These are phyloP conservation scores for Xylariaceae sp. DNA, from an alignment of 2,329 filamentous ascomycete genomes.

Conservation along the genomic window DNA sequence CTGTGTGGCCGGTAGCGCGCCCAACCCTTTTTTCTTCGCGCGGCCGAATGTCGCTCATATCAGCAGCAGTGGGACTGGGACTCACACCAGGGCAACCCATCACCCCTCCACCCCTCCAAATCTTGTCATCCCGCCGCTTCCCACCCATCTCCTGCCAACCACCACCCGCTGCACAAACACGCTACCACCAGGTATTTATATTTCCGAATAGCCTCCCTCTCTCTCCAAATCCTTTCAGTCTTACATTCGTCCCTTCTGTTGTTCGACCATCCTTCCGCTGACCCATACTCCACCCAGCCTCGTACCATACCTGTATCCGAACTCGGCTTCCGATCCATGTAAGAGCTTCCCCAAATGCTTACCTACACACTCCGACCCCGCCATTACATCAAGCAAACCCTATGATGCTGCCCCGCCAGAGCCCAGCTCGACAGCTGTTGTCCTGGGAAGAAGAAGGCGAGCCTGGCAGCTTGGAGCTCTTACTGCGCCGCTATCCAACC, in stretches of 20 bases:
- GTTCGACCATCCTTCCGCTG: slow-evolving; percentile 1
- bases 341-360: slow-evolving; percentile 10
- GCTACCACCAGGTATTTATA: neutral
- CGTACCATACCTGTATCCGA: neutral
- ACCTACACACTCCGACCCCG: slow-evolving; percentile 7
- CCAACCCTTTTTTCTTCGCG: slow-evolving; percentile 2
- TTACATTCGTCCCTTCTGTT: too few species aligned
- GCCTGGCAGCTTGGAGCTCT: neutral
- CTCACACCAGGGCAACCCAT: too few species aligned
- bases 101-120: slow-evolving; percentile 1
- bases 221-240: slow-evolving; percentile 1
- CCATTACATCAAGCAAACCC: slow-evolving; percentile 10
- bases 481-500: slow-evolving; percentile 1
- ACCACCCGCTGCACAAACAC: neutral
- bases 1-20: neutral
- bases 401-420: slow-evolving; percentile 9
- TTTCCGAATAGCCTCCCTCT: neutral
- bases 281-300: slow-evolving; percentile 3
- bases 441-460: neutral
- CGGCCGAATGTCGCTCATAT: slow-evolving; percentile 1
- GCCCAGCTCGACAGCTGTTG: neutral
- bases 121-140: neutral
- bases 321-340: slow-evolving; percentile 8
- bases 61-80: too few species aligned
- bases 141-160: neutral